Percentiles rank a stretch among this genome's conserved stretches.
These are phyloP conservation scores for Kuraishia hungarica DNA, from an alignment of 805 yeast genomes.

Conservation along the genomic window DNA sequence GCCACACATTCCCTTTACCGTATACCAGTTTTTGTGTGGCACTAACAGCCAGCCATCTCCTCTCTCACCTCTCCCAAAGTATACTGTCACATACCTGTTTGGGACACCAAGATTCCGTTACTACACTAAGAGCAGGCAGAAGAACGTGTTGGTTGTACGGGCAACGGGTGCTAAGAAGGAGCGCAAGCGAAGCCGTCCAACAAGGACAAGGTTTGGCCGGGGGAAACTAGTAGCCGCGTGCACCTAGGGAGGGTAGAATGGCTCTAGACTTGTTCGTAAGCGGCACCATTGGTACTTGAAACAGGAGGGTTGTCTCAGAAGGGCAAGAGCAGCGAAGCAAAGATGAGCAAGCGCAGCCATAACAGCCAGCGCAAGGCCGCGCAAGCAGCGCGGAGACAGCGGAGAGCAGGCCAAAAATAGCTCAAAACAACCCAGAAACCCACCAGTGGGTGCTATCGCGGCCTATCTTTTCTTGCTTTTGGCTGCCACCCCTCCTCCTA, in stretches of 20 bases:
- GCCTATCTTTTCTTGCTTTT: not conserved
- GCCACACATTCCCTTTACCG: no score
- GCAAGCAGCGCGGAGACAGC: no score
- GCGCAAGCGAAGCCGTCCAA: not conserved
- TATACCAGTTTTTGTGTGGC: no score
- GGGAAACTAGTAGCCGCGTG: not conserved
- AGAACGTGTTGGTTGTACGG: not conserved
- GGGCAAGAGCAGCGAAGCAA: not conserved
- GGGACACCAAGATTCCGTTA: not conserved
- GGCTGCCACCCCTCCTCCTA: no score
- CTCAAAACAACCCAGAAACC: not conserved
- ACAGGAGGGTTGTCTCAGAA: not conserved
- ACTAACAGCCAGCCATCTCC: not conserved
- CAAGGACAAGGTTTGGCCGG: not conserved
- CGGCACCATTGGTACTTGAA: not conserved
- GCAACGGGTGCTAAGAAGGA: not conserved
- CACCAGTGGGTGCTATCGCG: not conserved
- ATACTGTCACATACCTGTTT: not conserved
- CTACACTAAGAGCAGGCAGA: not conserved
- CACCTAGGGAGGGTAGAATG: no score
- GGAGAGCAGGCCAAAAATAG: not conserved
- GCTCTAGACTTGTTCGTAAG: not conserved
- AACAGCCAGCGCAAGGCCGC: no score
- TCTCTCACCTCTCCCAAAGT: no score
- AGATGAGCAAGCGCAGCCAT: no score